Percentiles rank a stretch among this genome's conserved stretches.
phyloP scores from a whole-genome alignment of 1,284 basidiomycete species.

The Xanthoconium separans region DNA sequence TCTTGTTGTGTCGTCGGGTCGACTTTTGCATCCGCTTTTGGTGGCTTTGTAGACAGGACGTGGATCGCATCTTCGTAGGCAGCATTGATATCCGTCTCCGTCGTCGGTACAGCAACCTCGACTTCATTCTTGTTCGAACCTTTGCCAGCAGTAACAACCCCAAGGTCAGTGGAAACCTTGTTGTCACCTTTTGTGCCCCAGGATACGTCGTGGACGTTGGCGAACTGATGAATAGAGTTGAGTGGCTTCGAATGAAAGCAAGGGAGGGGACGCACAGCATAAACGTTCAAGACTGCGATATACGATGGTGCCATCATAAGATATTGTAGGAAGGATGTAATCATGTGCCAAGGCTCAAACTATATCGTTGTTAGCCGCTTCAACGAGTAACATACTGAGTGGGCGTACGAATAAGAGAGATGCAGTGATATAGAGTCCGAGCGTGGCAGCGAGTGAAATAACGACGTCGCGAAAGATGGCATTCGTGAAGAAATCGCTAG shows the following conservation, averaged over 20 bases:
- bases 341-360: constrained; percentile 91
- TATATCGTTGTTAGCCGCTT: constrained; percentile 28
- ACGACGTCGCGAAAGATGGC: constrained; percentile 85
- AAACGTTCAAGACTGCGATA: constrained; percentile 88
- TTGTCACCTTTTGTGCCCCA: constrained; percentile 95
- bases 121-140: constrained; percentile 63
- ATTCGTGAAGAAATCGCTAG: constrained; percentile 66
- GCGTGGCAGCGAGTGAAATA: constrained; percentile 80
- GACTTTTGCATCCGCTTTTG: constrained; percentile 61
- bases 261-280: constrained; percentile 56
- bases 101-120: constrained; percentile 77
- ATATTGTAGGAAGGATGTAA: constrained; percentile 95
- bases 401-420: constrained; percentile 79
- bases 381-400: constrained; percentile 3
- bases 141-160: constrained; percentile 60
- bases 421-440: constrained; percentile 81
- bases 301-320: constrained; percentile 91
- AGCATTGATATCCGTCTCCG: constrained; percentile 84
- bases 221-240: constrained; percentile 52
- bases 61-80: constrained; percentile 85
- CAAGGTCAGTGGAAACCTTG: constrained; percentile 80
- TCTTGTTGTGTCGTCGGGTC: constrained; percentile 76
- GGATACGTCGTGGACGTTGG: constrained; percentile 85
- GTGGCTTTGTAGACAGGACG: constrained; percentile 72
- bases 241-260: constrained; percentile 2